Percentiles rank a stretch among this genome's conserved stretches.
These are phyloP conservation scores for Ophiostoma australiae DNA, from an alignment of 2,329 filamentous ascomycete species.

Conservation along the genomic window DNA sequence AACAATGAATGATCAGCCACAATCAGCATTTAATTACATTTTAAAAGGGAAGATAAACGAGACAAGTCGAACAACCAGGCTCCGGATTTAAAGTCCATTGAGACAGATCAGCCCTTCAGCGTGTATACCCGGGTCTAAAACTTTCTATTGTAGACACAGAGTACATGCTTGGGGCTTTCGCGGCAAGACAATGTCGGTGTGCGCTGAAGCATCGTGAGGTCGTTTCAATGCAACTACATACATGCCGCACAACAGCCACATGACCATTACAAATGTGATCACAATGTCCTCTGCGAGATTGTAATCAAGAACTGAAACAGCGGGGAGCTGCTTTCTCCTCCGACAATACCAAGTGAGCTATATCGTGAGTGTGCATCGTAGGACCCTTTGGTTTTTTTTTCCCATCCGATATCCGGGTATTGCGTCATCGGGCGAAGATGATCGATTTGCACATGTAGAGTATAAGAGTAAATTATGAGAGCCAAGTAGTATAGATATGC, in stretches of 20 bases:
- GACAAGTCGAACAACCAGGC: background rate
- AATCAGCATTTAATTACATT: background rate
- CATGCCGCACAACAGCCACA: background rate
- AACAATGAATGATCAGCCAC: background rate
- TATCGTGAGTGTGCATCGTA: background rate
- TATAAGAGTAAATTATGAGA: background rate
- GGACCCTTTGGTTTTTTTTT: background rate
- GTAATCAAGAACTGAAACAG: background rate
- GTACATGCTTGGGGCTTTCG: background rate
- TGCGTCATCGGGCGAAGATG: background rate
- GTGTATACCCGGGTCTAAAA: background rate
- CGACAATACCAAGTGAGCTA: constrained; percentile 4
- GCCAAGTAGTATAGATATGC: background rate
- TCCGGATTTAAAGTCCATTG: background rate
- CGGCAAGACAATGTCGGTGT: background rate
- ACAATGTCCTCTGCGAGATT: too few species aligned
- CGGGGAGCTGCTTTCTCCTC: background rate
- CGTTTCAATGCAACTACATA: constrained; percentile 3
- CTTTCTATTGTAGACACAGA: too few species aligned
- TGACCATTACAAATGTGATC: background rate
- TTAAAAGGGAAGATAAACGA: background rate
- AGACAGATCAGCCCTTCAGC: background rate
- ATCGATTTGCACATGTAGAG: background rate
- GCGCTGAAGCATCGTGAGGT: constrained; percentile 6
- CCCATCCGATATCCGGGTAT: background rate